Evolutionary conservation across 306 rosid species (phyloP).

Genomic region (Acacia acuminata): DNA sequence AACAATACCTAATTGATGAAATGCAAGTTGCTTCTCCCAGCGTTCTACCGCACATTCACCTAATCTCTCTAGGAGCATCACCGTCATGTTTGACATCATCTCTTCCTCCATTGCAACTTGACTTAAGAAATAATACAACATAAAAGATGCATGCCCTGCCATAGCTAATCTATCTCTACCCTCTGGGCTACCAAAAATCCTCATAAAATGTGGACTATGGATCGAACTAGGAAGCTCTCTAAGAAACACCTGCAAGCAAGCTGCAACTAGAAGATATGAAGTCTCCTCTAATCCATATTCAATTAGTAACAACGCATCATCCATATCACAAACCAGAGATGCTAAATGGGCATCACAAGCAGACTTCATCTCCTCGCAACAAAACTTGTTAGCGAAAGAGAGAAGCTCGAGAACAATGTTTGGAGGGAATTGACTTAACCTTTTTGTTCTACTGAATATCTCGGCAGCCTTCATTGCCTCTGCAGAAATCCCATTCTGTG

Average conservation of each 20-base stretch:
- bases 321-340: conserved; percentile 60
- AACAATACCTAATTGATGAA: conserved; percentile 78
- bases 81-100: conserved; percentile 75
- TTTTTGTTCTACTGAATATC: conserved; percentile 71
- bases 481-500: conserved; percentile 58
- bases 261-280: conserved; percentile 71
- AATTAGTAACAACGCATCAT: conserved; percentile 57
- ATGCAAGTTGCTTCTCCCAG: conserved; percentile 83
- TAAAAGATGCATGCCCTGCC: conserved; percentile 67
- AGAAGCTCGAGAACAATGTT: conserved; percentile 65
- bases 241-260: conserved; percentile 83
- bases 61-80: conserved; percentile 85
- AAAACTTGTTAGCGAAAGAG: conserved; percentile 65
- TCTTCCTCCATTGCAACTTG: conserved; percentile 88
- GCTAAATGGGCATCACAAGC: conserved; percentile 78
- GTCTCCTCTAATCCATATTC: conserved; percentile 83
- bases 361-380: conserved; percentile 83
- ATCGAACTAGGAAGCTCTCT: conserved; percentile 77
- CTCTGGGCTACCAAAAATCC: conserved; percentile 66
- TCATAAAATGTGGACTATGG: conserved; percentile 51
- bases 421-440: conserved; percentile 45
- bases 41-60: conserved; percentile 65
- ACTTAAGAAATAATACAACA: conserved; percentile 72
- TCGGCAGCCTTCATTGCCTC: conserved; percentile 73
- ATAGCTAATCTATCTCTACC: conserved; percentile 63